Percentiles rank a stretch among this genome's conserved stretches.
Conservation (phyloP, 805 yeast genomes). For the Scheffersomyces amazonensis region DNA sequence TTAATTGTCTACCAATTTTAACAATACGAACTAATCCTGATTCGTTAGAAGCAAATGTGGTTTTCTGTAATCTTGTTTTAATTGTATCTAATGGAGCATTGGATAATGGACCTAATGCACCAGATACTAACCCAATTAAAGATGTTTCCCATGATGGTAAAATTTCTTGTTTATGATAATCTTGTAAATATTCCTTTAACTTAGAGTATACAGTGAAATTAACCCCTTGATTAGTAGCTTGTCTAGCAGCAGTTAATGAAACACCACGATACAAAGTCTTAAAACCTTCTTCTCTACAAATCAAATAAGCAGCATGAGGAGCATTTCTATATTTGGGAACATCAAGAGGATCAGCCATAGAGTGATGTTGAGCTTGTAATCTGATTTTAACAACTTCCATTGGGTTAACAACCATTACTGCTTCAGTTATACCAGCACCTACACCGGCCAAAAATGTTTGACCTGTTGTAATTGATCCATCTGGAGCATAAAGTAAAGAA, state of each 20-base stretch:
- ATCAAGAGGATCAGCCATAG: constrained; percentile 78
- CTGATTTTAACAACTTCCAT: constrained; percentile 97
- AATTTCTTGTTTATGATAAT: constrained; percentile 51
- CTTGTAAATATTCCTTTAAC: constrained; percentile 68
- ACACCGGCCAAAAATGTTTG: constrained; percentile 89
- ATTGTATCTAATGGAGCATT: constrained; percentile 97
- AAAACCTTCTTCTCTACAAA: constrained; percentile 88
- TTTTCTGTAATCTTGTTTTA: constrained; percentile 94
- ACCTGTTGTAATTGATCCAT: constrained; percentile 67
- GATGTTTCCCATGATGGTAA: constrained; percentile 96
- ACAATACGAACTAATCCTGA: constrained; percentile 75
- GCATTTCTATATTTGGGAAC: constrained; percentile 90
- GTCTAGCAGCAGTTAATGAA: constrained; percentile 93
- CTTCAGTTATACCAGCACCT: constrained; percentile 96
- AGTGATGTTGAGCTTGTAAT: constrained; percentile 91
- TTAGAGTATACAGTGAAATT: constrained; percentile 94
- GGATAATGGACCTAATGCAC: constrained; percentile 97
- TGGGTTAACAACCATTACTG: constrained; percentile 91
- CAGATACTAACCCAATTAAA: constrained; percentile 83
- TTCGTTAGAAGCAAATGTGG: constrained; percentile 62
- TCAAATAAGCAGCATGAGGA: constrained; percentile 81
- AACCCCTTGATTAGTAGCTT: constrained; percentile 97
- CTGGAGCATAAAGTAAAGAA: constrained; percentile 57
- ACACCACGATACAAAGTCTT: constrained; percentile 91
- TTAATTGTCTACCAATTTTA: constrained; percentile 75